A percentile compares a stretch with the other conserved stretches of the same genome.
phyloP scores from a whole-genome alignment of 345 rosid species.

The Boechera retrofracta region DNA sequence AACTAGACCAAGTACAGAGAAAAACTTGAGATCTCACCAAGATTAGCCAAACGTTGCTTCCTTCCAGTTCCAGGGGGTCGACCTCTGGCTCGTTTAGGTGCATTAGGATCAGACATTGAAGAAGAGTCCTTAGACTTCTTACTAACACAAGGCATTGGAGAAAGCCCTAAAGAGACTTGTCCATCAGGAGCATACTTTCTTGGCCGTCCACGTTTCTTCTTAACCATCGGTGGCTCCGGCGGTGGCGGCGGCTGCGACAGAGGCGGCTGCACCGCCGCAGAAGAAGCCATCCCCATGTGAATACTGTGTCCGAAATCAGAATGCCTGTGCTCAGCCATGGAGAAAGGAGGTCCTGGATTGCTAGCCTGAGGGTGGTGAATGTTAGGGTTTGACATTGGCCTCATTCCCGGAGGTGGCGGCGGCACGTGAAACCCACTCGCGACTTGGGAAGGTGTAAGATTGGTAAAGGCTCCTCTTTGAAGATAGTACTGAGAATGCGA shows the following conservation, averaged over 20 bases:
- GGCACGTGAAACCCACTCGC: slow-evolving; percentile 58
- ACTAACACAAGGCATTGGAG: slow-evolving; percentile 55
- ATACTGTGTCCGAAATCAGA: slow-evolving; percentile 62
- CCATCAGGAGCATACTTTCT: slow-evolving; percentile 85
- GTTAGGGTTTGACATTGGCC: slow-evolving; percentile 61
- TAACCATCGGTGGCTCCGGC: slow-evolving; percentile 57
- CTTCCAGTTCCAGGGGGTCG: slow-evolving; percentile 98
- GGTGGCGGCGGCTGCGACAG: slow-evolving; percentile 24
- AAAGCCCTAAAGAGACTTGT: slow-evolving; percentile 83
- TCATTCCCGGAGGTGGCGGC: slow-evolving; percentile 55
- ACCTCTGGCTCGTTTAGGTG: slow-evolving; percentile 69
- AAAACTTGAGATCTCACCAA: slow-evolving; percentile 60
- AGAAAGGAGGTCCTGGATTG: slow-evolving; percentile 57
- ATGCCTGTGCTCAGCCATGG: slow-evolving; percentile 59
- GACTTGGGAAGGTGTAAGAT: slow-evolving; percentile 60
- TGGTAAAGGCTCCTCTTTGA: slow-evolving; percentile 71
- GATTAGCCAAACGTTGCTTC: slow-evolving; percentile 88
- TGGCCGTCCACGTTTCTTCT: slow-evolving; percentile 98
- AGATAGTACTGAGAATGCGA: slow-evolving; percentile 81
- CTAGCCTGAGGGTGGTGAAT: slow-evolving; percentile 52
- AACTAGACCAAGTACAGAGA: neutral
- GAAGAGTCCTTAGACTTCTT: slow-evolving; percentile 60
- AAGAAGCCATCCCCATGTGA: slow-evolving; percentile 57
- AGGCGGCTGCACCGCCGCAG: slow-evolving; percentile 32
- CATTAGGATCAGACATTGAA: slow-evolving; percentile 57